Evolutionary conservation across 2,329 filamentous ascomycete species (phyloP), one percentile per base, ranked within the genome.

Genomic region (Colletotrichum sublineola): DNA sequence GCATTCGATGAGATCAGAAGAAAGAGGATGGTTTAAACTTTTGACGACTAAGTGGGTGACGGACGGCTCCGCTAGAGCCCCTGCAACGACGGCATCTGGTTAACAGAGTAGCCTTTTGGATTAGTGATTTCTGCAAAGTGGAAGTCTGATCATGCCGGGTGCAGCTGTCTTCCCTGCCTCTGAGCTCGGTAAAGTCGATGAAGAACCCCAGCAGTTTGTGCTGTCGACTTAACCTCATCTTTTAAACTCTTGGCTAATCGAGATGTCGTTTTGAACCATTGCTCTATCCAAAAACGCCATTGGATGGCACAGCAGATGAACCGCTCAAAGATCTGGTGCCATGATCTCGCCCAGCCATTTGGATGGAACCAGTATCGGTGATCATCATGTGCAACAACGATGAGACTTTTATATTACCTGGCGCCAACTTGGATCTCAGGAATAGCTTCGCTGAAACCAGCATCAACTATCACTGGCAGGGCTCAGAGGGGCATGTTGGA

Each of bases 391-490:
- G 75, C 48, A 53, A 67, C 31, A 71, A 60, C 12, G 84, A 87
- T 42, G 77, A 82, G 18, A 80, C 86, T 1, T 90, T 91, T 76
- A 82, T 84, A 55, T 82, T 92, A 5, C 83, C 92, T 0, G 89
- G 92, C 74, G 84, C 84, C 67, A 91, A 86, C 79, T 85, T 82
- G 66, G 82, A 83, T 20, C 81, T 84, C 0, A 90, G 90, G 5
- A 90, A 91, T 9, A 93, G 92, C 81, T 92, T 92, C 78, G 90
- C 93, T 77, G 90, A 93, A 79, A 92, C 89, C 0, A 80, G 87
- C 74, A 89, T 86, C 80, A 84, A 82, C 71, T 91, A 91, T 79
- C 86, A 90, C 75, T 75, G 85, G 68, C 88, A 87, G 64, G 80
- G 91, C 76, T 90, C 87, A 0, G 89, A 91, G 74, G 75, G 68